phyloP scores from a whole-genome alignment of 2,329 filamentous ascomycete genomes.

The Exophiala oligosperma region DNA sequence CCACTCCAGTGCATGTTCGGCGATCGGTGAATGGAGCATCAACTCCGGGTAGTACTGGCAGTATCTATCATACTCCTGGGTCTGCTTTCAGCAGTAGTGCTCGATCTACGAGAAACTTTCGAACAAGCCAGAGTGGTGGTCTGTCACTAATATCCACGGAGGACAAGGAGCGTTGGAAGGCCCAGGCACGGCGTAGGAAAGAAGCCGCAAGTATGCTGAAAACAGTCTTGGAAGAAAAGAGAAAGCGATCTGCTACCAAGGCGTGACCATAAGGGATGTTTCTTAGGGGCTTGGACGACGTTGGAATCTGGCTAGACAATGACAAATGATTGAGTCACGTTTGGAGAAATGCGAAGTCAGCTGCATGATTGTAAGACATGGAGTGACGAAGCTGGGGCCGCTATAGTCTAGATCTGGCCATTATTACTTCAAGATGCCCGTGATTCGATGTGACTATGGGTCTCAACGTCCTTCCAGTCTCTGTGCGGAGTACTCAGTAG shows the following conservation, averaged over 20 bases:
- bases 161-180: constrained; percentile 28
- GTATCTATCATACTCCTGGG: constrained; percentile 30
- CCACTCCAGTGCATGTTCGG: constrained; percentile 13
- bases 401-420: too few relatives aligned
- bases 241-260: constrained; percentile 12
- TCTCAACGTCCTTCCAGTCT: too few relatives aligned
- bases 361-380: too few relatives aligned
- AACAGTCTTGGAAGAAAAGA: constrained; percentile 23
- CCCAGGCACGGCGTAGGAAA: constrained; percentile 27
- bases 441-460: too few relatives aligned
- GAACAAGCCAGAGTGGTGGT: constrained; percentile 18
- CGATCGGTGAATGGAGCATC: constrained; percentile 10
- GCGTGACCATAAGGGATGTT: background rate
- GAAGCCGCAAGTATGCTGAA: constrained; percentile 26
- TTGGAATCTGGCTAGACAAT: background rate
- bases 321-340: background rate
- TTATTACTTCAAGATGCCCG: too few relatives aligned
- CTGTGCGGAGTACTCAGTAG: too few relatives aligned
- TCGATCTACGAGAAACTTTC: constrained; percentile 15
- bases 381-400: too few relatives aligned
- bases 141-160: constrained; percentile 21
- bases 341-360: too few relatives aligned
- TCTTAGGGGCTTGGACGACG: background rate
- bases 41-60: constrained; percentile 26
- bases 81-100: constrained; percentile 25